Evolutionary conservation across 192 early-diverging fungal genomes (phyloP), one percentile per base, ranked within the genome.

Genomic region (Spizellomyces sp.): DNA sequence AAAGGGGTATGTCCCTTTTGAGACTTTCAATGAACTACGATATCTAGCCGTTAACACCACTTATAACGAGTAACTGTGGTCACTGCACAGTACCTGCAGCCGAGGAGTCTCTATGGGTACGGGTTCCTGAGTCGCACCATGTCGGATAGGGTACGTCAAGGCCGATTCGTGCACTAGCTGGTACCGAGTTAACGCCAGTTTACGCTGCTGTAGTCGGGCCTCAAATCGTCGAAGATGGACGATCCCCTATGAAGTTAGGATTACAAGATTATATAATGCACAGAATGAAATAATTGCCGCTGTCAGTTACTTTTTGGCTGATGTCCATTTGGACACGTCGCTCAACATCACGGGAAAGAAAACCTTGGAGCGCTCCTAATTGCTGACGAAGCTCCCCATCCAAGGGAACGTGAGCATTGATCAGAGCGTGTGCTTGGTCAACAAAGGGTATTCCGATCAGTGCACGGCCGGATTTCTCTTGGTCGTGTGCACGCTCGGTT

Each of bases 391-490:
- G 27, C 27, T 36, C 27, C 3, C 27, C 27, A 36, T 36, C 27
- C 1, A 36, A 36, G 27, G 27, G 27, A 36, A 36, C 27, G 3
- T 36, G 27, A 36, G 27, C 27, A 36, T 36, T 36, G 27, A 36
- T 36, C 27, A 36, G 27, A 36, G 27, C 27, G 3, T 36, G 27
- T 36, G 27, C 27, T 36, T 36, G 27, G 54, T 75, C 67, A 8
- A 75, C 74, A 58, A 75, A 75, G 0, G 74, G 74, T 15, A 75
- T 75, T 8, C 67, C 74, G 5, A 48, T 74, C 17, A 56, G 9
- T 5, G 27, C 27, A 36, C 27, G 48, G 45, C 5, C 43, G 48
- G 9, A n/a, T 17, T 65, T n/a, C 12, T n/a, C 41, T 44, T 55
- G 22, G 8, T 5, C 19, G 6, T 12, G 44, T 42, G 17, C 12